Evolutionary conservation across 495 filamentous ascomycete genomes (phyloP).

Genomic region (Lichina pygmaea): DNA sequence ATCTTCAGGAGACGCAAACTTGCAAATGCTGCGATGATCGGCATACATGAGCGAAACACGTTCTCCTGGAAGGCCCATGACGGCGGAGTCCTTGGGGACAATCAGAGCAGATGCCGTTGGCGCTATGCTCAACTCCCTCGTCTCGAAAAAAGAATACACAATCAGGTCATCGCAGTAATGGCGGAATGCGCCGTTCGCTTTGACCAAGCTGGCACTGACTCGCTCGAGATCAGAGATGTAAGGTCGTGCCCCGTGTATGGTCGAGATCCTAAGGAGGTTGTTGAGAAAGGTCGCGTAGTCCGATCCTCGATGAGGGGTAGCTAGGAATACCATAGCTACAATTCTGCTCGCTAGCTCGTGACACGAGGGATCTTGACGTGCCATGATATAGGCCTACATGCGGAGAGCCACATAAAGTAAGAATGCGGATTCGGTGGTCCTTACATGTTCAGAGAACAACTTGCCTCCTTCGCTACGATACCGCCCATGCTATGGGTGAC

Average conservation of each 20-base stretch:
- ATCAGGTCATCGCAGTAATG: neutral
- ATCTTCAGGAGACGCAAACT: neutral
- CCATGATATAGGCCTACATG: conserved; percentile 9
- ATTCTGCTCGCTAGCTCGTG: conserved; percentile 6
- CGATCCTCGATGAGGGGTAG: conserved; percentile 9
- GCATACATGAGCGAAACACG: neutral
- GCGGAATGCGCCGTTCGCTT: neutral
- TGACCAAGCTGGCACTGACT: neutral
- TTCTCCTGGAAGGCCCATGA: neutral
- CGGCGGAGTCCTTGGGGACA: neutral
- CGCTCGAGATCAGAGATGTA: neutral
- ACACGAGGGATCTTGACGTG: conserved; percentile 6
- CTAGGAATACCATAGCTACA: conserved; percentile 9
- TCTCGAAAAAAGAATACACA: neutral
- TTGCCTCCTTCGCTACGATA: conserved; percentile 9
- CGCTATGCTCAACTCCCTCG: neutral
- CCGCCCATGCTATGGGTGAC: conserved; percentile 13
- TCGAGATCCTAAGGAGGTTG: neutral
- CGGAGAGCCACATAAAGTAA: neutral
- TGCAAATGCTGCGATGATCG: neutral
- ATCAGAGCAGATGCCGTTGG: neutral
- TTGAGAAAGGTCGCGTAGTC: neutral
- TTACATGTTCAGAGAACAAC: neutral
- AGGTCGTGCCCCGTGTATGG: neutral
- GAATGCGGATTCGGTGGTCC: neutral